Percentiles rank a stretch among this genome's conserved stretches.
phyloP scores from a whole-genome alignment of 2,329 filamentous ascomycete genomes.

The Trichoderma brevicompactum region DNA sequence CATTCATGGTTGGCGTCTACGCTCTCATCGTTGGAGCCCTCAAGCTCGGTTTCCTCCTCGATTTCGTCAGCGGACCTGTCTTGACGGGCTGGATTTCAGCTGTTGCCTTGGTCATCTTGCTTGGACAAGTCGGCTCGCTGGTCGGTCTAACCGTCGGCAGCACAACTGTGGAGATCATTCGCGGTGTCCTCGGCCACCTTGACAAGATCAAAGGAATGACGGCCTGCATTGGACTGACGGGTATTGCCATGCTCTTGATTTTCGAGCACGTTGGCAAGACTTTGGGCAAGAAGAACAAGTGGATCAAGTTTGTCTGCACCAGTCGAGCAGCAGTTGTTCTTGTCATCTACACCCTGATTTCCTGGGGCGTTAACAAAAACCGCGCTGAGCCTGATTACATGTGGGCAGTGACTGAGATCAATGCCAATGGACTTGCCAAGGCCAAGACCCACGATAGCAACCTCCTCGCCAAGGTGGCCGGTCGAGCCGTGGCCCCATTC shows the following conservation, averaged over 20 bases:
- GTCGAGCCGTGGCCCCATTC: conserved; percentile 62
- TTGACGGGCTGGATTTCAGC: conserved; percentile 69
- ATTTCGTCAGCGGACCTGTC: conserved; percentile 68
- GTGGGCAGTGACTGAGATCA: conserved; percentile 63
- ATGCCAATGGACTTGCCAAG: conserved; percentile 57
- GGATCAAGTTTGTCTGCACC: conserved; percentile 62
- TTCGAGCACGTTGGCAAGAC: conserved; percentile 62
- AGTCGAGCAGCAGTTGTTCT: conserved; percentile 65
- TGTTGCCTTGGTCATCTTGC: conserved; percentile 66
- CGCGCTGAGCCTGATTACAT: conserved; percentile 50
- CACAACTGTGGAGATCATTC: conserved; percentile 61
- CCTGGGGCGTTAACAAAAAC: conserved; percentile 63
- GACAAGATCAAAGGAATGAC: conserved; percentile 62
- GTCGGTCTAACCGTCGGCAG: conserved; percentile 59
- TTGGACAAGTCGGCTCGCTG: conserved; percentile 66
- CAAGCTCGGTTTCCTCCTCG: conserved; percentile 66
- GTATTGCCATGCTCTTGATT: conserved; percentile 58
- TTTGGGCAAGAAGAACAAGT: conserved; percentile 62
- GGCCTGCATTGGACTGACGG: conserved; percentile 61
- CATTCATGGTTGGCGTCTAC: conserved; percentile 66
- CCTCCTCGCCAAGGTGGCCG: conserved; percentile 58
- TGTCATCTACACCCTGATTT: conserved; percentile 65
- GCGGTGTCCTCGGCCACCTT: conserved; percentile 60
- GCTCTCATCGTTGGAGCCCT: conserved; percentile 62
- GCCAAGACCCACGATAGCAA: conserved; percentile 52